Base-by-base conservation (phyloP, 371 early-diverging fungal genomes). In the Rhizopus sp. region DNA sequence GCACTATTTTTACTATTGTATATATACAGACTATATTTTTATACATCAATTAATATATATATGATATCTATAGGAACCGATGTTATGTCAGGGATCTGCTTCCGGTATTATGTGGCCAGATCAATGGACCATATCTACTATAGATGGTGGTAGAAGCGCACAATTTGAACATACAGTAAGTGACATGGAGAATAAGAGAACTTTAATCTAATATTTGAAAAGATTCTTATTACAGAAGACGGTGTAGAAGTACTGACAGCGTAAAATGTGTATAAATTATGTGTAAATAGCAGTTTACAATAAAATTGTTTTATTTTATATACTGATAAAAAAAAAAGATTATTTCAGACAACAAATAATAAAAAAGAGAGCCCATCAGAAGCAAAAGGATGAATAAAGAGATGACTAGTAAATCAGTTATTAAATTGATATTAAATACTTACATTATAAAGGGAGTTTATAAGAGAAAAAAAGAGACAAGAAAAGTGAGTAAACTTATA, bases 1-100 rank as follows among this genome's bases (percentile, higher is more conserved):
- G 92, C 0, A 92, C 90, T 87, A 80, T 85, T 30, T 95, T 94
- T 62, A 95, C 95, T 5, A 89, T 95, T 50, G 92, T 62, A 58
- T 50, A 37, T 12, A 59, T 7, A 7, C 13, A 4, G 12, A 53
- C 1, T 12, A 32, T 3, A 10, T 23, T 39, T 35, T 13, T 37
- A 13, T 12, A n/a, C 9, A 6, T 45, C 13, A 15, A 53, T 15
- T 8, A 10, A 3, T 8, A 16, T 38, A 12, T 29, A 48, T 48
- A 32, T 17, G 16, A 34, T 8, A 13, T 23, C 15, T 10, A 23
- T 33, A 40, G 70, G 66, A 93, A 69, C 96, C 96, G 0, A 88
- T 93, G 58, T 68, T 95, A 53, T 89, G 88, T 60, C 91, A 94
- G 69, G 96, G 96, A 23, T 68, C 70, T 15, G 71, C 87, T 5